Conservation (phyloP, 2,329 filamentous ascomycete genomes). For the Botrytis squamosa region DNA sequence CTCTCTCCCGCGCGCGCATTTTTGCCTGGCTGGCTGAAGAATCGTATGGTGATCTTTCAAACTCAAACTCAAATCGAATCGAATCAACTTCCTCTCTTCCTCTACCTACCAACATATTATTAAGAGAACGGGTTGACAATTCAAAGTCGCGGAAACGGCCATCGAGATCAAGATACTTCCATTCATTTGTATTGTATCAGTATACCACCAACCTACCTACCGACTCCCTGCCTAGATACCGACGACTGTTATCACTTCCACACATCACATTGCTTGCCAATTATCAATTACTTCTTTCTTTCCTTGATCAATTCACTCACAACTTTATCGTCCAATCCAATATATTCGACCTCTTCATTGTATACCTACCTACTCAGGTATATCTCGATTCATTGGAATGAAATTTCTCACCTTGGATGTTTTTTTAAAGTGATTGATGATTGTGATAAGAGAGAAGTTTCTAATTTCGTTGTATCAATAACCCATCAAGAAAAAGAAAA, state of each 20-base stretch:
- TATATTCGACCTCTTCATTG: not conserved
- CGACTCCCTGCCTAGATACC: not conserved
- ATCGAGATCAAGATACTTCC: not conserved
- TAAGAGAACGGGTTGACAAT: not conserved
- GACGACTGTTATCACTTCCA: not conserved
- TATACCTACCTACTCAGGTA: not conserved
- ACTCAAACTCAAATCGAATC: not conserved
- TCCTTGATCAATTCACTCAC: not conserved
- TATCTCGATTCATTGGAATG: not conserved
- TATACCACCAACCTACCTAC: not conserved
- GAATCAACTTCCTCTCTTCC: not conserved
- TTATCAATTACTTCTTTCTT: slow-evolving; percentile 1
- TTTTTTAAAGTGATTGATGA: slow-evolving; percentile 1
- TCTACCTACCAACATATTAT: not conserved
- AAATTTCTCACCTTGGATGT: not conserved
- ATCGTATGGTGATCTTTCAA: not conserved
- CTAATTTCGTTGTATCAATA: slow-evolving; percentile 14
- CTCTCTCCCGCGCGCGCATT: not conserved
- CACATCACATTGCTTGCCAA: not conserved
- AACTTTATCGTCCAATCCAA: not conserved
- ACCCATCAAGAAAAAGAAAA: slow-evolving; percentile 22
- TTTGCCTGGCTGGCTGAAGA: not conserved
- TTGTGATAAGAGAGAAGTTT: slow-evolving; percentile 16
- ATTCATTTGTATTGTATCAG: not conserved
- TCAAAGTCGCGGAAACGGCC: not conserved